phyloP scores from a whole-genome alignment of 2,329 filamentous ascomycete species.

The Aspergillus sergii region DNA sequence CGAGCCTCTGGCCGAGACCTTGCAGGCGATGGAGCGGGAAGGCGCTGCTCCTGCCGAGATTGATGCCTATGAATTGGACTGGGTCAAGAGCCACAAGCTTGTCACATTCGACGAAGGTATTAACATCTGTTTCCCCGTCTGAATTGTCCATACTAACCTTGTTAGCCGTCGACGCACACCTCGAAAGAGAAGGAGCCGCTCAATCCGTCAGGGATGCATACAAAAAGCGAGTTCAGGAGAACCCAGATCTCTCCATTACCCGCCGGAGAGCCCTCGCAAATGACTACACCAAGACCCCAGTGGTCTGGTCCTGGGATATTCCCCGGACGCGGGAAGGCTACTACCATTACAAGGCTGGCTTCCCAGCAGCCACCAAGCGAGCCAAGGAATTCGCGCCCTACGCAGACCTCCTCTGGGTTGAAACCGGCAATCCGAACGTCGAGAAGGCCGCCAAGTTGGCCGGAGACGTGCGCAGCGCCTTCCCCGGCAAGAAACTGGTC shows the following conservation, averaged over 20 bases:
- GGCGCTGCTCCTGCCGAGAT: constrained; percentile 80
- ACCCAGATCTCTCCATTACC: constrained; percentile 76
- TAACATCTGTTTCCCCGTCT: not conserved
- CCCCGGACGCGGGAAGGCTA: constrained; percentile 86
- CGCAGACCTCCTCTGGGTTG: constrained; percentile 94
- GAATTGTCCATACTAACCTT: not conserved
- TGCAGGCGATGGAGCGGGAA: constrained; percentile 84
- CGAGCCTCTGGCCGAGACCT: constrained; percentile 80
- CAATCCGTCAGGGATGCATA: constrained; percentile 70
- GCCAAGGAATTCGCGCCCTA: constrained; percentile 89
- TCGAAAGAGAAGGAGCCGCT: constrained; percentile 66
- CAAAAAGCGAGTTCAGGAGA: constrained; percentile 60
- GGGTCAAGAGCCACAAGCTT: constrained; percentile 84
- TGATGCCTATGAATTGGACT: constrained; percentile 80
- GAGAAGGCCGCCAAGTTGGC: constrained; percentile 75
- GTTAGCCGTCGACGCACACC: constrained; percentile 73
- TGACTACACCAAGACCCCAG: constrained; percentile 65
- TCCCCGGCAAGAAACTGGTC: constrained; percentile 84
- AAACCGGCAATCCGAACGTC: constrained; percentile 88
- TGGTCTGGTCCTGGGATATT: constrained; percentile 88
- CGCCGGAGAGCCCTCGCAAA: constrained; percentile 74
- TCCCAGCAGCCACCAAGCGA: constrained; percentile 86
- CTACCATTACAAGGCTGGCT: constrained; percentile 63
- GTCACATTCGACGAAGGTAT: constrained; percentile 83
- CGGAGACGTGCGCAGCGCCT: constrained; percentile 68